These are phyloP conservation scores for Pichia sp. DNA, from an alignment of 1,139 yeast species.

Conservation along the genomic window DNA sequence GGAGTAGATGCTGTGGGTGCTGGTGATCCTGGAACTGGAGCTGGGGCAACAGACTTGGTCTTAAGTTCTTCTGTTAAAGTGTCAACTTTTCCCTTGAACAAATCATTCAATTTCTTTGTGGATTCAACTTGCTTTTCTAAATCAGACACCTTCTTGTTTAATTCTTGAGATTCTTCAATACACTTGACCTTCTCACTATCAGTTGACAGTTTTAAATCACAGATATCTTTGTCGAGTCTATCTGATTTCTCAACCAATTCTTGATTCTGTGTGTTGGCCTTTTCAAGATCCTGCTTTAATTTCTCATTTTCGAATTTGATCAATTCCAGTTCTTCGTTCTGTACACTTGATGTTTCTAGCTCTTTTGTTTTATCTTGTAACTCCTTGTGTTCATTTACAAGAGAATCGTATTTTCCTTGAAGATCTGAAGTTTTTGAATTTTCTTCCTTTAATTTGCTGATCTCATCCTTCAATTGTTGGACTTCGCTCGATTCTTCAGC, in stretches of 20 bases:
- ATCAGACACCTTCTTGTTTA: neutral
- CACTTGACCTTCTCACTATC: neutral
- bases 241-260: neutral
- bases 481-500: slow-evolving; percentile 17
- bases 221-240: neutral
- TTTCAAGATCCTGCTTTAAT: slow-evolving; percentile 5
- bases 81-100: slow-evolving; percentile 28
- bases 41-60: neutral
- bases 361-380: neutral
- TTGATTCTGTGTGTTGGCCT: slow-evolving; percentile 4
- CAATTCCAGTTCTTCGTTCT: neutral
- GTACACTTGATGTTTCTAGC: neutral
- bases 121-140: slow-evolving; percentile 19
- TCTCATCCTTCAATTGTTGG: slow-evolving; percentile 11
- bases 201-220: neutral
- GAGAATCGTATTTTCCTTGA: slow-evolving; percentile 8
- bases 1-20: slow-evolving; percentile 5
- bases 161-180: neutral
- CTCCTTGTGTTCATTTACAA: slow-evolving; percentile 11
- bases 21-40: slow-evolving; percentile 4
- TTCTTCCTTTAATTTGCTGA: slow-evolving; percentile 13
- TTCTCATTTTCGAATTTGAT: slow-evolving; percentile 3
- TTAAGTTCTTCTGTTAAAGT: slow-evolving; percentile 20
- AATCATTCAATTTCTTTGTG: slow-evolving; percentile 21
- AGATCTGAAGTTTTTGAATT: slow-evolving; percentile 1